Conservation (phyloP, 1,284 basidiomycete genomes). For the Albatrellus sp. region DNA sequence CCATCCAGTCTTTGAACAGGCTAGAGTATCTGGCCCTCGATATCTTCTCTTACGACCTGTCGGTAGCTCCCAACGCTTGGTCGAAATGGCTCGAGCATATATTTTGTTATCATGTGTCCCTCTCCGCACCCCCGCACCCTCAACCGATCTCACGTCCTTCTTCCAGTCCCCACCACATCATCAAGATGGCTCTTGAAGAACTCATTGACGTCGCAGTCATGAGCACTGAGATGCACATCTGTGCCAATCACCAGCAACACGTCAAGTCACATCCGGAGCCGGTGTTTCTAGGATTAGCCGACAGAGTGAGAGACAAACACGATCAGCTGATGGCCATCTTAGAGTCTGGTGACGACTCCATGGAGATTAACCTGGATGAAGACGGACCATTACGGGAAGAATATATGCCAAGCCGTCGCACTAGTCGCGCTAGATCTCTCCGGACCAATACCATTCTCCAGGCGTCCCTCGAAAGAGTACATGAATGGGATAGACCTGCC, state of each 20-base stretch:
- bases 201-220: slow-evolving; percentile 37
- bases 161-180: slow-evolving; percentile 49
- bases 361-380: slow-evolving; percentile 69
- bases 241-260: slow-evolving; percentile 11
- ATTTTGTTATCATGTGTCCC: slow-evolving; percentile 47
- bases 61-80: slow-evolving; percentile 52
- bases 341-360: slow-evolving; percentile 27
- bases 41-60: slow-evolving; percentile 56
- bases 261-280: slow-evolving; percentile 33
- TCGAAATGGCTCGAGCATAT: slow-evolving; percentile 55
- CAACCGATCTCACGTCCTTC: slow-evolving; percentile 74
- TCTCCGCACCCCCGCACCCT: slow-evolving; percentile 42
- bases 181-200: slow-evolving; percentile 59
- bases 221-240: slow-evolving; percentile 10
- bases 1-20: slow-evolving; percentile 53
- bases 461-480: not conserved
- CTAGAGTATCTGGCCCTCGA: slow-evolving; percentile 60
- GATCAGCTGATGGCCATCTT: slow-evolving; percentile 27
- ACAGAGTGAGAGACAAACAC: slow-evolving; percentile 37
- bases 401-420: slow-evolving; percentile 59
- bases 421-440: slow-evolving; percentile 23
- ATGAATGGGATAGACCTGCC: slow-evolving; percentile 20
- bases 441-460: slow-evolving; percentile 12
- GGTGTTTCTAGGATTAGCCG: slow-evolving; percentile 57
- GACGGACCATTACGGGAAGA: slow-evolving; percentile 71